phyloP scores from a whole-genome alignment of 108 stramenopile genomes.

The Skeletonema grethae region DNA sequence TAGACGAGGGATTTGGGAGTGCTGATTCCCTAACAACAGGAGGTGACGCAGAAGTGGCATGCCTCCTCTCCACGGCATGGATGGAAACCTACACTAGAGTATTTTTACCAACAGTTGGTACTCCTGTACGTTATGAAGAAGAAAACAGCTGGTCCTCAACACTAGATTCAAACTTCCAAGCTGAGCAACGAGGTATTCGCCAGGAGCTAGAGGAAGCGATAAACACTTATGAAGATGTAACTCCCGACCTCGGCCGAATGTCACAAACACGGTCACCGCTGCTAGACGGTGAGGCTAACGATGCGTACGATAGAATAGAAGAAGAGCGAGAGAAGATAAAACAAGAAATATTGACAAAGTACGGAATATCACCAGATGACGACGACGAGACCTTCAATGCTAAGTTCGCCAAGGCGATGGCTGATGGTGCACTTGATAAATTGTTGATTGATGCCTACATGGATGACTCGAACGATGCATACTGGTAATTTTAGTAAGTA shows the following conservation, averaged over 20 bases:
- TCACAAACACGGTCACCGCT: conserved; percentile 45
- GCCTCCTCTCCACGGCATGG: conserved; percentile 82
- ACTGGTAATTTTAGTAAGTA: conserved; percentile 31
- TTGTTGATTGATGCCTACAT: conserved; percentile 38
- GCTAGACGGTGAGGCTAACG: conserved; percentile 35
- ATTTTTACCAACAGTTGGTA: conserved; percentile 78
- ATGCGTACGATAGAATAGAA: conserved; percentile 54
- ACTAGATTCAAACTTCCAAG: conserved; percentile 46
- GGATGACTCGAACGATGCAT: conserved; percentile 41
- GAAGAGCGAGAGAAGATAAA: conserved; percentile 34
- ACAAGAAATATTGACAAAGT: conserved; percentile 51
- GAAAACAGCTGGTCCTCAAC: conserved; percentile 53
- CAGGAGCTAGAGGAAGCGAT: conserved; percentile 73
- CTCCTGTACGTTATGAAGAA: conserved; percentile 64
- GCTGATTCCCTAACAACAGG: conserved; percentile 46
- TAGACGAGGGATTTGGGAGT: conserved; percentile 75
- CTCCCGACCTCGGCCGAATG: conserved; percentile 60
- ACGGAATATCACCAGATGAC: conserved; percentile 59
- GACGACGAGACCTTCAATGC: conserved; percentile 48
- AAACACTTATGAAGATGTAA: conserved; percentile 56
- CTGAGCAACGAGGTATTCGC: conserved; percentile 57
- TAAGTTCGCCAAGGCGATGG: conserved; percentile 54
- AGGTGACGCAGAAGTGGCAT: conserved; percentile 82
- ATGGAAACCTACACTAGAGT: conserved; percentile 85
- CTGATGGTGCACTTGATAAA: conserved; percentile 37